Evolutionary conservation across 2,329 filamentous ascomycete species (phyloP).

Genomic region (Colletotrichum sp.): DNA sequence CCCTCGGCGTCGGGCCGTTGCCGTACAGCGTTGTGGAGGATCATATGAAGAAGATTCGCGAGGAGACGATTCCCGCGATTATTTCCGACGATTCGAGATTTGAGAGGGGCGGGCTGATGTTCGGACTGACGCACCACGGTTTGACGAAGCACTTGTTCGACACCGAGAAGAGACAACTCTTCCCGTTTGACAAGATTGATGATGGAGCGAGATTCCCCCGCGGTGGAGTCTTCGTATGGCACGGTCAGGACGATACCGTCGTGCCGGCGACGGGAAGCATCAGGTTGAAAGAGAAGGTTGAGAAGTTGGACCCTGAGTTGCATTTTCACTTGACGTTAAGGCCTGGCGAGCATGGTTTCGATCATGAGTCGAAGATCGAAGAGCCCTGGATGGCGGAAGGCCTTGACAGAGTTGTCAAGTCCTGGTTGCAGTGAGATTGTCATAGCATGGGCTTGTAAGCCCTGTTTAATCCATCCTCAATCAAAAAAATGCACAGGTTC

Average conservation of each 20-base stretch:
- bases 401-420: neutral
- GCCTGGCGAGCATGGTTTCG: conserved; percentile 7
- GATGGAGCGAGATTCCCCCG: neutral
- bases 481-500: neutral
- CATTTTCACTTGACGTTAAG: neutral
- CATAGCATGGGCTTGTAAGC: neutral
- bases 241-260: neutral
- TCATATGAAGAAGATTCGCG: neutral
- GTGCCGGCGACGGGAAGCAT: neutral
- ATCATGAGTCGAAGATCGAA: neutral
- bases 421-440: neutral
- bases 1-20: neutral
- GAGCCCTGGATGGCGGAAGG: neutral
- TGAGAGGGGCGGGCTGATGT: neutral
- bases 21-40: neutral
- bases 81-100: neutral
- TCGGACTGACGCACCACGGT: neutral
- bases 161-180: neutral
- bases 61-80: neutral
- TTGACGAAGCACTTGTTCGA: neutral
- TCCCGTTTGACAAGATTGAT: neutral
- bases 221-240: conserved; percentile 8
- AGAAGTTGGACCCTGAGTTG: neutral
- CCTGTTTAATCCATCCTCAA: neutral
- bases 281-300: neutral